Percentiles rank a stretch among this genome's conserved stretches.
phyloP scores from a whole-genome alignment of 257 asterid genomes.

The Solanum ahanhuiri region DNA sequence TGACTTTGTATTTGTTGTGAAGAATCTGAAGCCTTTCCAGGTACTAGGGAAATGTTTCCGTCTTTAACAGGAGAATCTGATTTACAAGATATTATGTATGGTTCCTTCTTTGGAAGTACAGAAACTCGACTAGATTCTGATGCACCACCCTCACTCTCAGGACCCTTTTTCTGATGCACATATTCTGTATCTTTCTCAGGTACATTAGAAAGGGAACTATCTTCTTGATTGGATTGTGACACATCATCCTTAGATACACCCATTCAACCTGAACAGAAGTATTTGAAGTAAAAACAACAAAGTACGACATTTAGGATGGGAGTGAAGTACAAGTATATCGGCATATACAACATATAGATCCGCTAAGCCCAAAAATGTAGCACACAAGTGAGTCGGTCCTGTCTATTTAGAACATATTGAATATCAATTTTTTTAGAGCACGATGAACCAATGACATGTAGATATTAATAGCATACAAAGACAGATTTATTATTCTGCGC shows the following conservation, averaged over 20 bases:
- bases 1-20: constrained; percentile 19
- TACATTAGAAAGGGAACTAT: constrained; percentile 1
- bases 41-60: constrained; percentile 1
- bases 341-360: constrained; percentile 5
- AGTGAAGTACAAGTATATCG: not conserved
- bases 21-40: constrained; percentile 13
- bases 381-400: not conserved
- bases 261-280: constrained; percentile 9
- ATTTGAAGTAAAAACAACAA: constrained; percentile 7
- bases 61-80: constrained; percentile 18
- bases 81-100: constrained; percentile 1
- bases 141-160: constrained; percentile 15
- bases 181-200: constrained; percentile 16
- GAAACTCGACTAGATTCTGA: constrained; percentile 26
- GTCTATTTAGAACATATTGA: not conserved
- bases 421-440: not conserved
- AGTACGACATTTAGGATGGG: not conserved
- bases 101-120: constrained; percentile 27
- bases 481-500: not conserved
- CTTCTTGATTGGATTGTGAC: constrained; percentile 13
- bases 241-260: constrained; percentile 12
- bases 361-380: not conserved
- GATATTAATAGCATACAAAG: not conserved
- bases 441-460: not conserved
- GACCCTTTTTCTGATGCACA: constrained; percentile 16